Evolutionary conservation across 2,329 filamentous ascomycete species (phyloP), one percentile per base, ranked within the genome.

Genomic region (Fusarium hainanense): DNA sequence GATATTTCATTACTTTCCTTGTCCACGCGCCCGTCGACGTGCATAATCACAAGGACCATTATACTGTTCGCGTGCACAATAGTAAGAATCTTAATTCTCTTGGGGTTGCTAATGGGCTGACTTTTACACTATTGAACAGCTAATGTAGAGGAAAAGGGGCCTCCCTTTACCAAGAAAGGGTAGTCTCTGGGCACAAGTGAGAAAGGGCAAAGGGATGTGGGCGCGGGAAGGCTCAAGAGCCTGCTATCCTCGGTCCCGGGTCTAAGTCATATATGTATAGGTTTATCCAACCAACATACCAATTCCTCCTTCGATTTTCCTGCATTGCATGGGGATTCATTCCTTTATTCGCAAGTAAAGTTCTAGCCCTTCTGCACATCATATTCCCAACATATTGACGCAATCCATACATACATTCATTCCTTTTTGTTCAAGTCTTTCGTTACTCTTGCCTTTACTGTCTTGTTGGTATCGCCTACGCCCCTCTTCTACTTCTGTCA

Each of bases 211-310:
- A 48, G 25, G 59, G 34, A 60, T 50, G 60, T 49, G 51, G 54
- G 50, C 42, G 48, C 48, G 58, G 63, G 44, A 51, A 34, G 44
- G 43, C 37, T 37, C 34, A 30, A 46, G 20, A 48, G 23, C 23
- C 41, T 21, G 18, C 14, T 56, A 40, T 43, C 46, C 40, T 48
- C 28, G 51, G 44, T 49, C n/a, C 37, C 28, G 25, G n/a, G 27
- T 37, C 14, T 12, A 52, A 66, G 14, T 42, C 51, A 74, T 73
- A 72, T 74, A 74, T 66, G 34, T 44, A 63, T 25, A 21, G 57
- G 49, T 42, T 20, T 40, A 37, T 63, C 50, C 46, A 60, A 43
- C 58, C 43, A 27, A 23, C 44, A 61, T 51, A 52, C 43, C 51
- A 18, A 37, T 43, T 40, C 48, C 48, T 47, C 49, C 60, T 23